Evolutionary conservation across 208 protist genomes (phyloP), one percentile per base, ranked within the genome.

Genomic region (Acanthamoeba lenticulata): DNA sequence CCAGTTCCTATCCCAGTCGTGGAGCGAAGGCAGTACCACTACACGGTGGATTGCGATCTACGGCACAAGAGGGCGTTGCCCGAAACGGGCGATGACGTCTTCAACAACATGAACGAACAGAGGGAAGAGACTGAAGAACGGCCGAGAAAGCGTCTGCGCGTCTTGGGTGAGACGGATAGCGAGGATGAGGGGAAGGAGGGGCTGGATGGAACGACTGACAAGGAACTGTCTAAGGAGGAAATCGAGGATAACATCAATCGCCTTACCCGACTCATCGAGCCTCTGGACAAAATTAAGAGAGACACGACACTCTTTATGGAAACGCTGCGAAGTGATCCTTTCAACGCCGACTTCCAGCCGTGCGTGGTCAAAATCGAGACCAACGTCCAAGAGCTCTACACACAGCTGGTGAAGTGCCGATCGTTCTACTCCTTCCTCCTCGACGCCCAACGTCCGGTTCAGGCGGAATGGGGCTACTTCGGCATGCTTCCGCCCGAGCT

Each of bases 381-480:
- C 69, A 45, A 45, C 40, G 24, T 79, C 19, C 36, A 79, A 29
- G 69, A 79, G 36, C 69, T 79, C 36, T 45, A 79, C 40, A 38
- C 24, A 21, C 69, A 79, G 24, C 36, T 79, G 34, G 69, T 79
- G 0, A 45, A 45, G 69, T 79, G 69, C 36, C 32, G 69, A 79
- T 79, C 69, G 36, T 79, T 79, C 69, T 79, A 79, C 69, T 47
- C 69, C 11, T 79, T 79, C 36, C 69, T 79, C 27, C 69, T 79
- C 32, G 36, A 79, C 34, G 69, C 69, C 34, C 69, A 45, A 38
- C 69, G 69, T 60, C 79, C 79, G 4, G 79, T 88, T 1, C 42
- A 88, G 29, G 79, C 79, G 42, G 79, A 88, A 38, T 88, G 79
- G 42, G 79, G 79, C 27, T 88, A 88, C 47, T 88, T 88, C 24